A percentile compares a stretch with the other conserved stretches of the same genome.
phyloP scores from a whole-genome alignment of 805 yeast genomes.

The Hanseniaspora osmophila region DNA sequence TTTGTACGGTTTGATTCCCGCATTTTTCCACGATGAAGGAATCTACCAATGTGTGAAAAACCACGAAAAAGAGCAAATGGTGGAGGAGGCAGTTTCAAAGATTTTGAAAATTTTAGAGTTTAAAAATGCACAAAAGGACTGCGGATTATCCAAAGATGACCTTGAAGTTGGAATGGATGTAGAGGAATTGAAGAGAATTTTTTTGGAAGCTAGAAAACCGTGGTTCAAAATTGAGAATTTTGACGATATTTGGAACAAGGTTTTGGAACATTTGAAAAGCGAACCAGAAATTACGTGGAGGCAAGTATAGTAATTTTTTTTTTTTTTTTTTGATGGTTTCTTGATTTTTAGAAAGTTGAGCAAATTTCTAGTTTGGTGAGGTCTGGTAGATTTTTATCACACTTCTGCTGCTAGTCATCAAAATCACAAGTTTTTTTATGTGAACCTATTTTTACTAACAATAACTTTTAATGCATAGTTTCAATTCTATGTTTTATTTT shows the following conservation, averaged over 20 bases:
- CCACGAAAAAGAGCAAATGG: slow-evolving; percentile 50
- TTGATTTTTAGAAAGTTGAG: background rate
- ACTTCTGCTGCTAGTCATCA: background rate
- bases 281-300: slow-evolving; percentile 67
- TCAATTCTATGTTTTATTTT: background rate
- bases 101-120: slow-evolving; percentile 52
- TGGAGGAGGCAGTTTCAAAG: slow-evolving; percentile 50
- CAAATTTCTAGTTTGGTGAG: background rate
- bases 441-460: background rate
- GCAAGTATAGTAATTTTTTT: slow-evolving; percentile 37
- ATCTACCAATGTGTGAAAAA: slow-evolving; percentile 52
- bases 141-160: slow-evolving; percentile 39
- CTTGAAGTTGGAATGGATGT: slow-evolving; percentile 36
- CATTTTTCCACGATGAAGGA: slow-evolving; percentile 28
- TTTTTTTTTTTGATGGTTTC: slow-evolving; percentile 5
- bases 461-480: background rate
- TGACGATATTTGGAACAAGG: slow-evolving; percentile 59
- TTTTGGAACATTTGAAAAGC: slow-evolving; percentile 42
- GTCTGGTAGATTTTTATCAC: too few species aligned
- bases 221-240: slow-evolving; percentile 42
- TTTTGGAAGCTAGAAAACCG: slow-evolving; percentile 25
- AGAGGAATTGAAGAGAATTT: slow-evolving; percentile 38
- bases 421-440: background rate
- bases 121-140: slow-evolving; percentile 48
- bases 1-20: slow-evolving; percentile 43